Evolutionary conservation across 768 basidiomycete genomes (phyloP), one percentile per base, ranked within the genome.

Genomic region (Artomyces pyxidatus): DNA sequence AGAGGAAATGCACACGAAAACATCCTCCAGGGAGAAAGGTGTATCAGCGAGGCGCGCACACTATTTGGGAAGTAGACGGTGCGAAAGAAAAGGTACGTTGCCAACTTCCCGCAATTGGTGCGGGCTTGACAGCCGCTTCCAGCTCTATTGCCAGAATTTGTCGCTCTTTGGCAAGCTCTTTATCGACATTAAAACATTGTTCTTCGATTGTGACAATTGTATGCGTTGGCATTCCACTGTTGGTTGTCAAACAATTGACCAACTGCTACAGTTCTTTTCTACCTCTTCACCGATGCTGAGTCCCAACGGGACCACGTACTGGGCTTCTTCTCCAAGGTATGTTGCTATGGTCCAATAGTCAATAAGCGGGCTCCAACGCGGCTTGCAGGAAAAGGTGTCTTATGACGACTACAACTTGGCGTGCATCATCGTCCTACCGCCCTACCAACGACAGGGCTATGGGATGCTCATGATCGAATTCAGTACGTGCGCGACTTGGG

Each of bases 391-490:
- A 68, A 98, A 97, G 63, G 63, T 86, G 27, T 95, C 94, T 1
- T 95, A 92, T 55, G 96, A 99, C 58, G 89, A 95, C 58, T 96
- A 94, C 68, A 99, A 99, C 61, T 77, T 99, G 8, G 95, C 95
- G 3, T 94, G 91, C 65, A 99, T 99, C 58, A 83, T 98, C 57
- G 89, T 88, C 6, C 78, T 99, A 37, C 96, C 96, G 2, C 96
- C 93, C 16, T 91, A 84, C 60, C 95, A 97, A 60, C 76, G 81
- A 50, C 78, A 83, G 58, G 88, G 92, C 6, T 96, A 86, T 59
- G 96, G 95, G 2, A 91, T 89, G 75, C 81, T 98, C 22, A 76
- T 99, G 76, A 97, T 98, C 54, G 95, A 99, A 69, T 96, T 98
- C 72, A 98, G 95, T 95, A 61, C 38, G 90, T 37, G 10, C 7